A percentile compares a stretch with the other conserved stretches of the same genome.
These are phyloP conservation scores for Vaccinium corymbosum DNA, from an alignment of 148 eudicot species.

Conservation along the genomic window DNA sequence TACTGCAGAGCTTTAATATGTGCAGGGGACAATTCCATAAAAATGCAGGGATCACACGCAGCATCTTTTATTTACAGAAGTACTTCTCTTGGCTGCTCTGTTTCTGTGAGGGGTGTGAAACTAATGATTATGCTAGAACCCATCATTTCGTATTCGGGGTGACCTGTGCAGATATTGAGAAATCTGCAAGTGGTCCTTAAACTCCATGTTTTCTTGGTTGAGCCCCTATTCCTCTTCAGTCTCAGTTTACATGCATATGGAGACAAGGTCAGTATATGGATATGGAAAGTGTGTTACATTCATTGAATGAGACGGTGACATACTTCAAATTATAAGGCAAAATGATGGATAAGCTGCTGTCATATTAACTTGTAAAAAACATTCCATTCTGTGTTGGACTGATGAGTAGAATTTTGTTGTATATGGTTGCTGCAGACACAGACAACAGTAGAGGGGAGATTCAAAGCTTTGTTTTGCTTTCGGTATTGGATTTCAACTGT, in stretches of 20 bases:
- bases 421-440: neutral
- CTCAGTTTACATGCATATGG: neutral
- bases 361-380: neutral
- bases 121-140: neutral
- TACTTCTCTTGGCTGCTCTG: slow-evolving; percentile 5
- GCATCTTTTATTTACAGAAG: neutral
- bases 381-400: neutral
- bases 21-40: neutral
- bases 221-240: neutral
- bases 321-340: neutral
- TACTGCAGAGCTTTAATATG: neutral
- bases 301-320: neutral
- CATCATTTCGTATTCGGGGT: neutral
- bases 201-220: neutral
- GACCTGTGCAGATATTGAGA: neutral
- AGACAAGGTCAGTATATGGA: neutral
- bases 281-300: neutral
- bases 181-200: neutral
- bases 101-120: neutral
- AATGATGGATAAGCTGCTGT: neutral
- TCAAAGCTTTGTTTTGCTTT: neutral
- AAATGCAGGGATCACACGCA: neutral
- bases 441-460: neutral
- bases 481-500: neutral
- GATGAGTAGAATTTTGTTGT: neutral